These are phyloP conservation scores for Ophiocordyceps polyrhachis-furcata DNA, from an alignment of 2,329 filamentous ascomycete species.

Conservation along the genomic window DNA sequence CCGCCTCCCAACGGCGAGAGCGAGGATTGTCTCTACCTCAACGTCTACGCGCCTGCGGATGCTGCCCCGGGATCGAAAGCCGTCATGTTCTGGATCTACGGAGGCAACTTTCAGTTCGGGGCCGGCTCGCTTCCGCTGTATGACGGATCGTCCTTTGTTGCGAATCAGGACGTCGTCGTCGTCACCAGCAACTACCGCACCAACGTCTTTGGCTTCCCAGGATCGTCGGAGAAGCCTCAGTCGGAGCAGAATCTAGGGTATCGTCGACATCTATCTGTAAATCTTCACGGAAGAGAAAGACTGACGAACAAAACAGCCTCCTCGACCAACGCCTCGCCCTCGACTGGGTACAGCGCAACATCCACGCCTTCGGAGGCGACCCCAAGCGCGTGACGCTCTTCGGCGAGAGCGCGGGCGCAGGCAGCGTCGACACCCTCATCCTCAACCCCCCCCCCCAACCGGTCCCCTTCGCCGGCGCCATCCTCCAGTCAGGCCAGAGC, in stretches of 20 bases:
- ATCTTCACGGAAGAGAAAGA: too few species aligned
- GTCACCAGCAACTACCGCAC: constrained; percentile 27
- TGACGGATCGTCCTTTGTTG: constrained; percentile 20
- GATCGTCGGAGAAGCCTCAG: constrained; percentile 1
- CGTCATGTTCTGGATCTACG: constrained; percentile 25
- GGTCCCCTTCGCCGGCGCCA: constrained; percentile 11
- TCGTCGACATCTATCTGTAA: too few species aligned
- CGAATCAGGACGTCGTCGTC: constrained; percentile 23
- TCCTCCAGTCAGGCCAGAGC: constrained; percentile 8
- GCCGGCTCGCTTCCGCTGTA: constrained; percentile 17
- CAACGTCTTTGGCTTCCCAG: constrained; percentile 22
- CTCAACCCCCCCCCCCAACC: constrained; percentile 9
- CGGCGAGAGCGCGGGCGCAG: constrained; percentile 35
- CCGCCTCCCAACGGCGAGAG: constrained; percentile 7
- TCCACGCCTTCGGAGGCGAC: constrained; percentile 43
- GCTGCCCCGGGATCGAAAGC: constrained; percentile 13
- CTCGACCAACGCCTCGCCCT: constrained; percentile 35
- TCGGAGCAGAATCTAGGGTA: constrained; percentile 1
- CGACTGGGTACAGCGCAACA: constrained; percentile 43
- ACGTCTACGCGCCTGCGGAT: constrained; percentile 11
- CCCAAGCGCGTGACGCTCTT: constrained; percentile 40
- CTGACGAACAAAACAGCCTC: too few species aligned
- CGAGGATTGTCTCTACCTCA: constrained; percentile 17
- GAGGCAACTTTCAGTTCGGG: constrained; percentile 20
- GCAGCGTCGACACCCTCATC: constrained; percentile 23